phyloP scores from a whole-genome alignment of 768 basidiomycete genomes.

The Infundibulicybe gibba region DNA sequence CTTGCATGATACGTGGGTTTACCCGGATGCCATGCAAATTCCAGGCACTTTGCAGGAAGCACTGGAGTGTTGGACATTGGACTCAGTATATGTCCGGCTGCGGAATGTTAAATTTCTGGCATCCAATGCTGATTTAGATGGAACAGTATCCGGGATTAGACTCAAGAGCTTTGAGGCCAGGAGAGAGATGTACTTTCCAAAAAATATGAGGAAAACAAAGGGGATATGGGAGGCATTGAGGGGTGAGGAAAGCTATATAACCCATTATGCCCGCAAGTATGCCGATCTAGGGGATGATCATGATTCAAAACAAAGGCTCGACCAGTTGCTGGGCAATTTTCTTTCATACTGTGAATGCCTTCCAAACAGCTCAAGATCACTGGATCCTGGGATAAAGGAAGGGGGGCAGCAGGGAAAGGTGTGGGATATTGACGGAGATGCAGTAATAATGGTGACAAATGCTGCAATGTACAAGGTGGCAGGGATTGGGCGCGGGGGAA shows the following conservation, averaged over 20 bases:
- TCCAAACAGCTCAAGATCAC: background rate
- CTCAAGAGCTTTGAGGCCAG: background rate
- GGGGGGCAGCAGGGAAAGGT: background rate
- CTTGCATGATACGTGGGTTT: background rate
- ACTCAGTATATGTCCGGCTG: background rate
- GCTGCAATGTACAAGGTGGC: no score
- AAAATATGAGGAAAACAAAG: background rate
- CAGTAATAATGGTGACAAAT: no score
- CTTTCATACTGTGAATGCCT: background rate
- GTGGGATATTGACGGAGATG: background rate
- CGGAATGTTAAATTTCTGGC: background rate
- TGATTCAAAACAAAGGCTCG: background rate
- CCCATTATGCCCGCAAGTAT: background rate
- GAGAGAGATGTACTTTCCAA: background rate
- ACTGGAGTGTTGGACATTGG: background rate
- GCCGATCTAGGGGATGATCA: background rate
- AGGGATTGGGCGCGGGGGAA: no score
- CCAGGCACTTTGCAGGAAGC: background rate
- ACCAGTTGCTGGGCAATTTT: background rate
- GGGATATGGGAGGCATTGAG: background rate
- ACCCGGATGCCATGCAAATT: background rate
- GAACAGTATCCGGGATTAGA: background rate
- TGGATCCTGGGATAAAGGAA: no score
- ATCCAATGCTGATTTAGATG: background rate
- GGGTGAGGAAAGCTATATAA: background rate